These are phyloP conservation scores for Cystoderma amianthinum DNA, from an alignment of 768 basidiomycete genomes.

Conservation along the genomic window DNA sequence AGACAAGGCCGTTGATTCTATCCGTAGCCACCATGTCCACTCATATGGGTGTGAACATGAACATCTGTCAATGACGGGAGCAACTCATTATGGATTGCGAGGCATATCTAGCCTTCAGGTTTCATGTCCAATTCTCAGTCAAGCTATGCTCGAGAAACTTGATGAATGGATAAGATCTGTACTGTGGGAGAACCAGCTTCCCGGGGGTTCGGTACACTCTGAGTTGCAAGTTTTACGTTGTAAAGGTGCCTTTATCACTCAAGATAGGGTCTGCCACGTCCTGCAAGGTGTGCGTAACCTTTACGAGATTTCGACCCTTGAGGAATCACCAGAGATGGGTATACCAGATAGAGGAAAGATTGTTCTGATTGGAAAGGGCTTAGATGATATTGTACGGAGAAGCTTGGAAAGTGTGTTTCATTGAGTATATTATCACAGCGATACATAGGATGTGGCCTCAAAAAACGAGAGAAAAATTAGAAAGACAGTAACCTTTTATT, in stretches of 20 bases:
- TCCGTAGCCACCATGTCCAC: slow-evolving; percentile 5
- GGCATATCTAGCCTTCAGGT: slow-evolving; percentile 84
- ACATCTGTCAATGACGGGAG: slow-evolving; percentile 22
- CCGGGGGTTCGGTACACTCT: slow-evolving; percentile 13
- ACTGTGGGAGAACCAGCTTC: slow-evolving; percentile 72
- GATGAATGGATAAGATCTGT: slow-evolving; percentile 78
- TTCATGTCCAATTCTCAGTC: slow-evolving; percentile 51
- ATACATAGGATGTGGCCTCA: background rate
- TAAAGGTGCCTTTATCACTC: slow-evolving; percentile 71
- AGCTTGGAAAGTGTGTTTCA: slow-evolving; percentile 39
- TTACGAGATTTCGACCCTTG: slow-evolving; percentile 67
- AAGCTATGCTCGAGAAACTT: slow-evolving; percentile 39
- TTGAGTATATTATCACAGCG: slow-evolving; percentile 3
- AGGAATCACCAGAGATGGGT: slow-evolving; percentile 32
- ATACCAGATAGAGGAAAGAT: slow-evolving; percentile 68
- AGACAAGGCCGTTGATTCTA: slow-evolving; percentile 1
- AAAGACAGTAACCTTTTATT: background rate
- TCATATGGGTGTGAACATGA: slow-evolving; percentile 22
- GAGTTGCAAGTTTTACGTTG: slow-evolving; percentile 70
- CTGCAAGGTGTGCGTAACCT: slow-evolving; percentile 89
- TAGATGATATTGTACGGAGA: slow-evolving; percentile 46
- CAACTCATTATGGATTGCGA: slow-evolving; percentile 62
- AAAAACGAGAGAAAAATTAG: background rate
- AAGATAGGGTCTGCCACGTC: slow-evolving; percentile 55
- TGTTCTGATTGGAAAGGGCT: slow-evolving; percentile 81